These are phyloP conservation scores for Chiua virens DNA, from an alignment of 768 basidiomycete species.

Conservation along the genomic window DNA sequence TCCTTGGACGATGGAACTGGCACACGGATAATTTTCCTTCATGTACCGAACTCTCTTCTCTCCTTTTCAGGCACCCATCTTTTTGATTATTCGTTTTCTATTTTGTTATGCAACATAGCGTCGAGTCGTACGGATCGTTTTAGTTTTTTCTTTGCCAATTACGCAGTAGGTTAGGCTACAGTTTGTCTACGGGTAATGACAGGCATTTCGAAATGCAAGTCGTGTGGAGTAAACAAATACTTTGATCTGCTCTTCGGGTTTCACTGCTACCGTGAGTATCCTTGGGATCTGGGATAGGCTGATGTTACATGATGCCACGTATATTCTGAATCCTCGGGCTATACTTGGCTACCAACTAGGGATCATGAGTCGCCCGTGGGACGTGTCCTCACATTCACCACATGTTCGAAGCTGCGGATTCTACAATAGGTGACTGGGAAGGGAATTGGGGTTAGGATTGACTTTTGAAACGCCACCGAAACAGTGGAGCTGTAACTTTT, in stretches of 20 bases:
- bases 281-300: too few relatives aligned
- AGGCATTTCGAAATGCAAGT: slow-evolving; percentile 4
- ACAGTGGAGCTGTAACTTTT: background rate
- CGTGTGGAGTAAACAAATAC: background rate
- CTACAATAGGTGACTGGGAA: too few relatives aligned
- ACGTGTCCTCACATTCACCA: too few relatives aligned
- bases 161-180: slow-evolving; percentile 3
- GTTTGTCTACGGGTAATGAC: slow-evolving; percentile 6
- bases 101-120: slow-evolving; percentile 26
- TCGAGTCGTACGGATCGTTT: slow-evolving; percentile 21
- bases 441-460: background rate
- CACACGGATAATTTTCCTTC: slow-evolving; percentile 27
- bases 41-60: slow-evolving; percentile 19
- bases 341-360: too few relatives aligned
- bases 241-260: background rate
- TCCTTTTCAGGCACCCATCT: background rate
- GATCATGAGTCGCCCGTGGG: too few relatives aligned
- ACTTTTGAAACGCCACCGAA: background rate
- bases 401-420: background rate
- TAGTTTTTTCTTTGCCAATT: slow-evolving; percentile 17
- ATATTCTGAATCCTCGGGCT: too few relatives aligned
- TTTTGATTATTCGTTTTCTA: slow-evolving; percentile 34
- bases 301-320: too few relatives aligned
- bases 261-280: too few relatives aligned
- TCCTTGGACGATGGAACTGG: slow-evolving; percentile 25